These are phyloP conservation scores for Colletotrichum lentis DNA, from an alignment of 2,329 filamentous ascomycete species.

Conservation along the genomic window DNA sequence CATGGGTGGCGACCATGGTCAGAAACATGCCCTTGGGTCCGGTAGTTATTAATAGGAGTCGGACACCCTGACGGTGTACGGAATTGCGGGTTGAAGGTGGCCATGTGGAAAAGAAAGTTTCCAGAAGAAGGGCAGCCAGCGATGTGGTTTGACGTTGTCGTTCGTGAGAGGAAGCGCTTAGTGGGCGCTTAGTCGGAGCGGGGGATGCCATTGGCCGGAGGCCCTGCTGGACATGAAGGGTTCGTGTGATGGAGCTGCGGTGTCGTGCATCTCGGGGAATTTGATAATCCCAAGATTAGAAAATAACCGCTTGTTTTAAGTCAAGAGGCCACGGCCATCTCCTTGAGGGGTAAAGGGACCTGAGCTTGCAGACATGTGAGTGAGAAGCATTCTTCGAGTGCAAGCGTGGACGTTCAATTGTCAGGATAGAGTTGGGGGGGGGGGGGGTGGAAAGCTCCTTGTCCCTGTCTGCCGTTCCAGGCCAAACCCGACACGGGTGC, in stretches of 20 bases:
- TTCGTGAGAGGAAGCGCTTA: conserved; percentile 34
- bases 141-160: conserved; percentile 20
- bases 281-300: conserved; percentile 29
- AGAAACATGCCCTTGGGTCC: conserved; percentile 9
- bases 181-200: conserved; percentile 35
- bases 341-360: not conserved
- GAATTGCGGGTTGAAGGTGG: not conserved
- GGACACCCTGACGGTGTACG: conserved; percentile 14
- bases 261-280: conserved; percentile 32
- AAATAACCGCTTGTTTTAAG: conserved; percentile 22
- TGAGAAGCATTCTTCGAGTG: not conserved
- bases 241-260: conserved; percentile 32
- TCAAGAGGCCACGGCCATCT: too few species aligned
- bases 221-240: conserved; percentile 4
- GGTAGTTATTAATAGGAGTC: conserved; percentile 37
- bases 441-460: conserved; percentile 1
- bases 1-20: conserved; percentile 6
- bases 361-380: not conserved
- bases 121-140: conserved; percentile 18
- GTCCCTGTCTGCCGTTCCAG: conserved; percentile 7
- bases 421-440: not conserved
- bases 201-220: conserved; percentile 28
- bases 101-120: conserved; percentile 24
- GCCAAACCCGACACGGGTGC: not conserved
- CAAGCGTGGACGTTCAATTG: not conserved